Percentiles rank a stretch among this genome's conserved stretches.
Evolutionary conservation across 1,284 basidiomycete species (phyloP).

Genomic region (Cryptococcus wingfieldii): DNA sequence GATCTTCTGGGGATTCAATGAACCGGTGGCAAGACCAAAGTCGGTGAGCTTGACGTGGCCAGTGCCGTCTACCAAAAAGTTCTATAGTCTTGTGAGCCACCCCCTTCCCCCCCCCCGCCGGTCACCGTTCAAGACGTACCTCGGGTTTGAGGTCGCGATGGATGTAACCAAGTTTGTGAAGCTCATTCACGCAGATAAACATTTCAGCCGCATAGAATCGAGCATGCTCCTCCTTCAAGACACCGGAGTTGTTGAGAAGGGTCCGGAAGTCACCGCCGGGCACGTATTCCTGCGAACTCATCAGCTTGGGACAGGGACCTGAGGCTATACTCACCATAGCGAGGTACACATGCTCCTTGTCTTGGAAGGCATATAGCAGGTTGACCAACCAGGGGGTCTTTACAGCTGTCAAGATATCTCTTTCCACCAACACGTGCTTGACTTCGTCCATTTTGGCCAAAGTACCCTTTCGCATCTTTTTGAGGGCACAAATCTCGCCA

Average conservation of each 20-base stretch:
- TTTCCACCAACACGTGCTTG: conserved; percentile 91
- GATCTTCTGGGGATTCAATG: conserved; percentile 90
- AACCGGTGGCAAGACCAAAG: conserved; percentile 95
- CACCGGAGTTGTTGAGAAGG: conserved; percentile 90
- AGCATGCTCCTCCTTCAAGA: conserved; percentile 92
- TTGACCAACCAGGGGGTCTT: conserved; percentile 93
- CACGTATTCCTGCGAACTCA: conserved; percentile 71
- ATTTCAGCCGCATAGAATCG: conserved; percentile 93
- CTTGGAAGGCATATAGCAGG: conserved; percentile 91
- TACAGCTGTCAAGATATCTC: conserved; percentile 90
- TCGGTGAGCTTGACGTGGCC: conserved; percentile 99
- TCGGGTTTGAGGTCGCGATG: conserved; percentile 98
- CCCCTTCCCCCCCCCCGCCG: too few relatives aligned
- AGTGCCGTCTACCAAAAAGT: conserved; percentile 91
- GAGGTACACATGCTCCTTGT: conserved; percentile 79
- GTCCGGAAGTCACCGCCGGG: conserved; percentile 95
- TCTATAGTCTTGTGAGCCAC: conserved; percentile 54
- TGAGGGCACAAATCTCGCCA: conserved; percentile 88
- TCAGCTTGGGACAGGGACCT: not conserved
- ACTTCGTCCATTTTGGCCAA: conserved; percentile 92
- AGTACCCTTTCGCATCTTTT: conserved; percentile 91
- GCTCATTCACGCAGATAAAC: conserved; percentile 84
- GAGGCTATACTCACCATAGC: conserved; percentile 62
- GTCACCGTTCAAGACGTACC: conserved; percentile 51
- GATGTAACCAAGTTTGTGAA: conserved; percentile 93